These are phyloP conservation scores for Tetrastigma voinierianum DNA, from an alignment of 164 flowering plant genomes.

Conservation along the genomic window DNA sequence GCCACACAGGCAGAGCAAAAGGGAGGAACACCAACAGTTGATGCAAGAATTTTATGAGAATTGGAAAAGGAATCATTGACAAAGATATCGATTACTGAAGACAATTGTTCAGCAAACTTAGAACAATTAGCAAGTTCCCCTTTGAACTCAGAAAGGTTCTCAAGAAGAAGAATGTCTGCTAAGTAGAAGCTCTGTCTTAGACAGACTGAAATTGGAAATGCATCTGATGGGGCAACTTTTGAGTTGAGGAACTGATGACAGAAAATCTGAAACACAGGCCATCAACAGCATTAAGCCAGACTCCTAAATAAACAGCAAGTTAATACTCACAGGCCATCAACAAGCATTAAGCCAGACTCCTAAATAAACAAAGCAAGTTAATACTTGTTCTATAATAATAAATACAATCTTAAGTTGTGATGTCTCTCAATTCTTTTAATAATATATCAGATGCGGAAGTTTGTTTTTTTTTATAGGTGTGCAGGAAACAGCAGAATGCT, in stretches of 20 bases:
- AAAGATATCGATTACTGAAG: constrained; percentile 76
- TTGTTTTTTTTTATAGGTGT: not conserved
- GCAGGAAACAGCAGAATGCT: not conserved
- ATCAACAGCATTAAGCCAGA: constrained; percentile 13
- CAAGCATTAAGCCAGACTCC: constrained; percentile 13
- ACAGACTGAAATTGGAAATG: constrained; percentile 22
- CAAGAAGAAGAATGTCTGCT: constrained; percentile 53
- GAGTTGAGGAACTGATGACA: constrained; percentile 56
- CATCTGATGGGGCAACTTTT: constrained; percentile 48
- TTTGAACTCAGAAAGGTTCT: constrained; percentile 57
- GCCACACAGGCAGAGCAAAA: constrained; percentile 65
- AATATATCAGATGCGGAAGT: too few relatives aligned
- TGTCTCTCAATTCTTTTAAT: not conserved
- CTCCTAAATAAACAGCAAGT: not conserved
- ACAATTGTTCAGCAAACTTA: constrained; percentile 48
- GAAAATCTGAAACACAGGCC: constrained; percentile 46
- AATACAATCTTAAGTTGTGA: not conserved
- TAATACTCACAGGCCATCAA: not conserved
- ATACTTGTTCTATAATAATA: not conserved
- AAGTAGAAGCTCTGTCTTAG: constrained; percentile 20
- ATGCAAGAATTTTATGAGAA: constrained; percentile 83
- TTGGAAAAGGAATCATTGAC: constrained; percentile 80
- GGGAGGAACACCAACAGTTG: constrained; percentile 76
- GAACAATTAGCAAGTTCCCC: constrained; percentile 67
- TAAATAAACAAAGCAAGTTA: not conserved